Base-by-base conservation (phyloP, 2,329 filamentous ascomycete species). In the Alternaria atra region DNA sequence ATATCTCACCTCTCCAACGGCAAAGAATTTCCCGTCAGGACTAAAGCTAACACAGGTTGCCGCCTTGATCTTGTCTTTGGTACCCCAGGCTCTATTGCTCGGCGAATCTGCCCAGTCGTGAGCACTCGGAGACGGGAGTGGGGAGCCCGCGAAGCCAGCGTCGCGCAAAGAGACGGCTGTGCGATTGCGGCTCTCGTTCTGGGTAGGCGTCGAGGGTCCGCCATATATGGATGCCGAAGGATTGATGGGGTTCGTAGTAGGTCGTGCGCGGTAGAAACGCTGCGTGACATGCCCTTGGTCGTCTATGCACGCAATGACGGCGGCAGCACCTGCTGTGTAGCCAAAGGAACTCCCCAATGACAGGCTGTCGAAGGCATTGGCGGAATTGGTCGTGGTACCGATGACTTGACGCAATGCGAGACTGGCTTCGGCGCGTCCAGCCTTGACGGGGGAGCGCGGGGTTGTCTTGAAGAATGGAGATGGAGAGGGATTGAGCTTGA, bases 31-130 rank as follows among this genome's bases (percentile, higher is more conserved):
- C 32, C 92, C 94, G 79, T 97, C 93, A 1, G 89, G 88, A 74
- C 93, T 97, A 66, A 99, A 85, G 23, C 93, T 90, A 27, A 99
- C 86, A 73, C 94, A 97, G 5, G 94, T 97, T 2, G 94, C 93
- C 17, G 95, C 92, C 81, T 98, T 98, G 76, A 98, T 94, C 67
- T 93, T 89, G 78, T 98, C 95, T 66, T 92, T 89, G 56, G 92
- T 95, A 1, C 92, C 93, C 90, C 92, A 94, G 12, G 90, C 92
- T 76, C 90, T 92, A 52, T 86, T 89, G 40, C 75, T 81, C 6
- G 81, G 82, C 32, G 81, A 83, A 48, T 97, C 94, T 13, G 76
- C 73, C 76, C 81, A 83, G 56, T 87, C 86, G 53, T 77, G 79
- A 6, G 77, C 78, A 12, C 67, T 64, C 7, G 85, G 83, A 15